Evolutionary conservation across 805 yeast species (phyloP).

Genomic region (Scheffersomyces stipitis): DNA sequence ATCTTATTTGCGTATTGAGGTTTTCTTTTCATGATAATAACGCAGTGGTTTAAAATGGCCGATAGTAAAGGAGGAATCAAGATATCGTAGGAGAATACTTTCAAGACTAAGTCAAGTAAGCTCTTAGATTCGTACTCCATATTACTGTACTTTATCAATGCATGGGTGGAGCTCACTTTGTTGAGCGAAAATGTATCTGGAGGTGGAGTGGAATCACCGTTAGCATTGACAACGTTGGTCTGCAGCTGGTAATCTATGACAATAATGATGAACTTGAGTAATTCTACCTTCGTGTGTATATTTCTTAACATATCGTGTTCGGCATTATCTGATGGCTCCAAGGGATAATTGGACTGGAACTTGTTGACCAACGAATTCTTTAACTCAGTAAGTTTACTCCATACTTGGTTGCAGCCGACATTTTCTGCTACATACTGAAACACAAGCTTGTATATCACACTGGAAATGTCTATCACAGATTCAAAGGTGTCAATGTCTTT

Average conservation of each 20-base stretch:
- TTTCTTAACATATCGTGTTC: constrained; percentile 53
- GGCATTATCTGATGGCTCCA: constrained; percentile 43
- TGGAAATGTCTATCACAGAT: constrained; percentile 33
- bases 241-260: constrained; percentile 47
- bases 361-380: constrained; percentile 59
- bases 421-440: constrained; percentile 47
- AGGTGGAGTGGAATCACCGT: constrained; percentile 3
- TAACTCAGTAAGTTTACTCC: constrained; percentile 57
- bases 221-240: constrained; percentile 26
- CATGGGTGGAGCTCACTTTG: constrained; percentile 57
- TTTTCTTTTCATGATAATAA: constrained; percentile 64
- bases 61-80: constrained; percentile 55
- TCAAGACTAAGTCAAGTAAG: constrained; percentile 64
- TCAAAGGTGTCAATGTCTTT: constrained; percentile 31
- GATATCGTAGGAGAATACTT: constrained; percentile 55
- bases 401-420: constrained; percentile 45
- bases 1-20: constrained; percentile 60
- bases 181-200: constrained; percentile 46
- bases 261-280: constrained; percentile 63
- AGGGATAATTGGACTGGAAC: constrained; percentile 60
- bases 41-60: constrained; percentile 64
- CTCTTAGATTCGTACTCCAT: constrained; percentile 70
- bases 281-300: constrained; percentile 61
- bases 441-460: constrained; percentile 43
- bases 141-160: constrained; percentile 53